Evolutionary conservation across 2,329 filamentous ascomycete species (phyloP).

Genomic region (Metarhizium sp.): DNA sequence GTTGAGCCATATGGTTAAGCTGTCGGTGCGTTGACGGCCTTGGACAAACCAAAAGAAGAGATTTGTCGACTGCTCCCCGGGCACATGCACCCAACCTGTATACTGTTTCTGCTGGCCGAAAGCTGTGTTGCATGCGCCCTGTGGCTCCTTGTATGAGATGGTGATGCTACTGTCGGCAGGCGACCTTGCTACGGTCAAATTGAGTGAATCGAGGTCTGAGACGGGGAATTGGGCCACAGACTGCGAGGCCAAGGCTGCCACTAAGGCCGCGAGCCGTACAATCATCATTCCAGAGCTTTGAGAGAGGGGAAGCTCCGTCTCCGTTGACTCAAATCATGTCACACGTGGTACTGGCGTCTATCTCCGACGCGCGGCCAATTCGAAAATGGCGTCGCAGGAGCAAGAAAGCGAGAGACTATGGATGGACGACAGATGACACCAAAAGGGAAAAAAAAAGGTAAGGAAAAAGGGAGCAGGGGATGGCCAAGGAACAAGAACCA

Average conservation of each 20-base stretch:
- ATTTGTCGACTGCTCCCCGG: slow-evolving; percentile 42
- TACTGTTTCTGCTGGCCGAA: slow-evolving; percentile 59
- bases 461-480: background rate
- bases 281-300: slow-evolving; percentile 6
- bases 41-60: slow-evolving; percentile 43
- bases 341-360: background rate
- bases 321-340: slow-evolving; percentile 3
- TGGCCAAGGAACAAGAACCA: background rate
- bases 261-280: slow-evolving; percentile 9
- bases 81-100: slow-evolving; percentile 58
- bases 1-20: slow-evolving; percentile 54
- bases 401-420: background rate
- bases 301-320: background rate
- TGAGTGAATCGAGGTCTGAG: slow-evolving; percentile 20
- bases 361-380: background rate
- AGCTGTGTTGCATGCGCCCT: slow-evolving; percentile 54
- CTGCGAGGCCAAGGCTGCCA: slow-evolving; percentile 7
- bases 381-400: background rate
- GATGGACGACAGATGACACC: background rate
- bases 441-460: too few species aligned
- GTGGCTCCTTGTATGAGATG: slow-evolving; percentile 55
- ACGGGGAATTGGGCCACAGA: slow-evolving; percentile 24
- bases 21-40: slow-evolving; percentile 31
- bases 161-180: slow-evolving; percentile 54
- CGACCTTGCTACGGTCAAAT: slow-evolving; percentile 49